Evolutionary conservation across 2,329 filamentous ascomycete species (phyloP).

Genomic region (Colletotrichum shisoi): DNA sequence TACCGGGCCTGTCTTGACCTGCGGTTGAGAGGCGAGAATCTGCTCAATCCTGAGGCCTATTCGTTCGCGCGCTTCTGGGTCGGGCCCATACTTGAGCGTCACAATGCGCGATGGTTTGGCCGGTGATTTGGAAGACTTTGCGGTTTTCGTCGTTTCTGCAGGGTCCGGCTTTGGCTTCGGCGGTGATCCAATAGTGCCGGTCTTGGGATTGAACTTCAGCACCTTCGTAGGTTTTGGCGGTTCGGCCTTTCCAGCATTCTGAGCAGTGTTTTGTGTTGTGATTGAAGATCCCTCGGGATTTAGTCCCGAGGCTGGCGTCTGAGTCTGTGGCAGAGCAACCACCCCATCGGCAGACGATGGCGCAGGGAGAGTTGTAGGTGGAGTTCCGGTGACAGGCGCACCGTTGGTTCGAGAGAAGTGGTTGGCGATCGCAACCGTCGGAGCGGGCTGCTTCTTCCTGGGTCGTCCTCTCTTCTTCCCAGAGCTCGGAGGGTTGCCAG

Average conservation of each 20-base stretch:
- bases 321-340: neutral
- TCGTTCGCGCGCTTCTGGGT: constrained; percentile 53
- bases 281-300: neutral
- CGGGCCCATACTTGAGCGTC: constrained; percentile 40
- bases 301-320: neutral
- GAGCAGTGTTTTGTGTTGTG: neutral
- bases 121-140: constrained; percentile 22
- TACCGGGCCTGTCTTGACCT: constrained; percentile 38
- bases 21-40: constrained; percentile 58
- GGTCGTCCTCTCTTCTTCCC: constrained; percentile 41
- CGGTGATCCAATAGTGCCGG: constrained; percentile 69
- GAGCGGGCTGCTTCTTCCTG: constrained; percentile 43
- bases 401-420: constrained; percentile 40
- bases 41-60: constrained; percentile 69
- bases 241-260: constrained; percentile 9
- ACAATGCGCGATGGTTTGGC: constrained; percentile 27
- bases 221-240: constrained; percentile 49
- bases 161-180: constrained; percentile 59
- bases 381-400: constrained; percentile 9
- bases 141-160: constrained; percentile 36
- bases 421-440: constrained; percentile 41
- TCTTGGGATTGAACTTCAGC: constrained; percentile 65
- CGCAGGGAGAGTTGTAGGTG: constrained; percentile 7
- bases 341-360: neutral
- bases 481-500: constrained; percentile 36